These are phyloP conservation scores for Aspergillus sp. DNA, from an alignment of 2,329 filamentous ascomycete species.

Conservation along the genomic window DNA sequence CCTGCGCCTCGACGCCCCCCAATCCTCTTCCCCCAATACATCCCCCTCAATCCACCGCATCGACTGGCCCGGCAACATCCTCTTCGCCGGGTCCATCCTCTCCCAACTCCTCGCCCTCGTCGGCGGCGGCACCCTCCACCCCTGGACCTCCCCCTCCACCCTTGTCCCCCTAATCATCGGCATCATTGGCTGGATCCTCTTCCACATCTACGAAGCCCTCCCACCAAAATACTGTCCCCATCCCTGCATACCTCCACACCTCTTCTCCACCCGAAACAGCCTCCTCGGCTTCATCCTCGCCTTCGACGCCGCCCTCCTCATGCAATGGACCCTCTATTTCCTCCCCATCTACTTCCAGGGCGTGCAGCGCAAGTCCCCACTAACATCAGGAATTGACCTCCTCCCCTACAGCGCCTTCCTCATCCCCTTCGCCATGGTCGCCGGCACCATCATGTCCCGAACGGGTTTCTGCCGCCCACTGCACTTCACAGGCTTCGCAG, in stretches of 20 bases:
- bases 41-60: conserved; percentile 14
- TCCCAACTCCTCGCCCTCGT: conserved; percentile 32
- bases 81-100: conserved; percentile 29
- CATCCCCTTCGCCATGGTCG: conserved; percentile 22
- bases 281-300: background rate
- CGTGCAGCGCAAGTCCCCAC: conserved; percentile 37
- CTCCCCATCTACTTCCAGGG: conserved; percentile 51
- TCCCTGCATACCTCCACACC: conserved; percentile 43
- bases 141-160: conserved; percentile 32
- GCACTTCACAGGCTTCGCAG: conserved; percentile 30
- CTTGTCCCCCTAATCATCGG: conserved; percentile 31
- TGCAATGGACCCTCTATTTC: conserved; percentile 30
- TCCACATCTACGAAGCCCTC: conserved; percentile 20
- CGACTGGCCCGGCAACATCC: conserved; percentile 30
- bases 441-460: conserved; percentile 24
- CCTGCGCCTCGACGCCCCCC: conserved; percentile 17
- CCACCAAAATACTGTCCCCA: conserved; percentile 16
- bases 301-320: conserved; percentile 16
- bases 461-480: conserved; percentile 28
- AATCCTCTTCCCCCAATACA: background rate
- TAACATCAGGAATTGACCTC: conserved; percentile 32
- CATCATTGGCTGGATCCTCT: conserved; percentile 21
- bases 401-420: conserved; percentile 23
- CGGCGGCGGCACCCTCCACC: conserved; percentile 29
- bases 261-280: conserved; percentile 49